Percentiles rank a stretch among this genome's conserved stretches.
phyloP scores from a whole-genome alignment of 2,329 filamentous ascomycete genomes.

The Sporothrix brunneoviolacea region DNA sequence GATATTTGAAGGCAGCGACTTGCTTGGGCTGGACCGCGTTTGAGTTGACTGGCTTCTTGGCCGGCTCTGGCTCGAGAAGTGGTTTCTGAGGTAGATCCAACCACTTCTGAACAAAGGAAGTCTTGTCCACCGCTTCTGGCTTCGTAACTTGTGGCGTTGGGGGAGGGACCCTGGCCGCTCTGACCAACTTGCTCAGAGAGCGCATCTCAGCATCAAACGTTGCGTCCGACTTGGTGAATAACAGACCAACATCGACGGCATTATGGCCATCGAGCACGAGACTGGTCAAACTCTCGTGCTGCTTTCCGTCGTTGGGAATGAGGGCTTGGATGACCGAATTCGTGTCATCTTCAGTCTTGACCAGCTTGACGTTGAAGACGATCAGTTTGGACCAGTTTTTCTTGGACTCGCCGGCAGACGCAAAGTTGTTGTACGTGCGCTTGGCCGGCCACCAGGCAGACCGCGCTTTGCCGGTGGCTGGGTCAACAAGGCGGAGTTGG shows the following conservation, averaged over 20 bases:
- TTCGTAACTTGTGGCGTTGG: no score
- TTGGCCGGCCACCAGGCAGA: constrained; percentile 16
- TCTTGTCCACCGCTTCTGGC: not conserved
- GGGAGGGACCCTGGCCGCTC: not conserved
- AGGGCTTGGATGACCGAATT: constrained; percentile 7
- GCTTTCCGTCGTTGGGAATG: constrained; percentile 4
- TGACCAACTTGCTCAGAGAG: constrained; percentile 13
- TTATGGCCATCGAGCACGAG: constrained; percentile 12
- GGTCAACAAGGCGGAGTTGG: constrained; percentile 10
- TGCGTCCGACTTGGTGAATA: constrained; percentile 16
- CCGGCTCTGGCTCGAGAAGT: not conserved
- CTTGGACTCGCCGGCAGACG: not conserved
- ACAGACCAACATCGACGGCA: constrained; percentile 11
- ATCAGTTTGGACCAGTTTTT: constrained; percentile 11
- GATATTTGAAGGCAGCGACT: constrained; percentile 19
- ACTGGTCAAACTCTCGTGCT: not conserved
- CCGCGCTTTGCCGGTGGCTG: not conserved
- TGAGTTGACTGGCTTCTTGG: not conserved
- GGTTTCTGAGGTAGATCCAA: not conserved
- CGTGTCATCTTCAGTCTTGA: not conserved
- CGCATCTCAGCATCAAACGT: constrained; percentile 19
- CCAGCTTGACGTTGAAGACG: constrained; percentile 15
- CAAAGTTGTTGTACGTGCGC: constrained; percentile 17
- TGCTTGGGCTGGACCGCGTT: constrained; percentile 16
- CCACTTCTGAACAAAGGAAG: not conserved